Conservation (phyloP, 2,329 filamentous ascomycete species). For the Neoscytalidium dimidiatum region DNA sequence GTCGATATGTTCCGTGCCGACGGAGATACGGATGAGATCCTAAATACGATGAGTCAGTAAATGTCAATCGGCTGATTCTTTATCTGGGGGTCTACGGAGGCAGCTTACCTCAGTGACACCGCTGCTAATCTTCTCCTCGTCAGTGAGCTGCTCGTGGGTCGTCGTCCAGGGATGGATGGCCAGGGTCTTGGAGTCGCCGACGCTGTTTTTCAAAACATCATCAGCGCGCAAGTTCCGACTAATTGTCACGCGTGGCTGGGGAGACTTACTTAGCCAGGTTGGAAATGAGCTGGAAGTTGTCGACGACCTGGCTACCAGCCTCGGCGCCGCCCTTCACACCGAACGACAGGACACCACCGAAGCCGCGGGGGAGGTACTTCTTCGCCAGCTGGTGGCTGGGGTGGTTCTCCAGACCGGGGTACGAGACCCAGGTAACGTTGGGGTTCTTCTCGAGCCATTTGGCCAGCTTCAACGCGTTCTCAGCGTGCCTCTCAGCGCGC, state of each 20-base stretch:
- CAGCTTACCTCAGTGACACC: constrained; percentile 72
- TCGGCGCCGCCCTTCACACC: constrained; percentile 85
- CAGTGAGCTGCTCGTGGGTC: constrained; percentile 87
- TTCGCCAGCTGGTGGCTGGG: constrained; percentile 77
- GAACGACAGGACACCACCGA: constrained; percentile 88
- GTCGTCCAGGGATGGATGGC: constrained; percentile 96
- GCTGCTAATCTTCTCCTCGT: constrained; percentile 76
- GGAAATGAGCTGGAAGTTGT: constrained; percentile 91
- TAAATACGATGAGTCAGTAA: constrained; percentile 38
- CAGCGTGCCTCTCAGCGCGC: constrained; percentile 81
- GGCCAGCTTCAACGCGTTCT: constrained; percentile 79
- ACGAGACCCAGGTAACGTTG: constrained; percentile 90
- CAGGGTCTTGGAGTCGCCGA: constrained; percentile 92
- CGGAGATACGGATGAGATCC: constrained; percentile 92
- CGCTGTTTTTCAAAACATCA: constrained; percentile 45
- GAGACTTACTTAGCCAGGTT: constrained; percentile 77
- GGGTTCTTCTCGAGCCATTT: constrained; percentile 80
- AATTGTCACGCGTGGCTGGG: neutral
- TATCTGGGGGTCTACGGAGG: no score
- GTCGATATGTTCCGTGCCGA: constrained; percentile 95
- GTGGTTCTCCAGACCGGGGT: constrained; percentile 84
- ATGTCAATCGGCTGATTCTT: no score
- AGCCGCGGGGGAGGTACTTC: constrained; percentile 82
- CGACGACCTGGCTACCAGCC: constrained; percentile 86
- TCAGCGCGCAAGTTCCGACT: neutral